These are phyloP conservation scores for Croton laevigatus DNA, from an alignment of 441 rosid genomes.

Conservation along the genomic window DNA sequence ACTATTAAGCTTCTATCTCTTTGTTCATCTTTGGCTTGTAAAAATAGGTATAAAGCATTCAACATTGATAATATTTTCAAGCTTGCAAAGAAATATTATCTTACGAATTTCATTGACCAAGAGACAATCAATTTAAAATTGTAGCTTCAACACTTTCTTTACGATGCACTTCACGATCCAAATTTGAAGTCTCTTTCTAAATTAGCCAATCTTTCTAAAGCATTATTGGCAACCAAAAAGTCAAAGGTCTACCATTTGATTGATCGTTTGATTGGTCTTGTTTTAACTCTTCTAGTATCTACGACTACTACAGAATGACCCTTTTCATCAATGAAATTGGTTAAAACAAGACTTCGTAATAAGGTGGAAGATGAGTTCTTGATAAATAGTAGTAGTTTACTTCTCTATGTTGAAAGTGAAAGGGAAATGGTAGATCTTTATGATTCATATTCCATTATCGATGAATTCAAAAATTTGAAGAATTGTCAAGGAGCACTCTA, in stretches of 20 bases:
- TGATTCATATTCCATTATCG: neutral
- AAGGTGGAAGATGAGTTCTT: conserved; percentile 9
- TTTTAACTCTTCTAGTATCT: conserved; percentile 8
- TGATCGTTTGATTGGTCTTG: conserved; percentile 2
- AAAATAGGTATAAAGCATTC: neutral
- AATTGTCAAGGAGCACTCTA: neutral
- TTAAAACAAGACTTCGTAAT: conserved; percentile 13
- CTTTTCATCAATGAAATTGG: conserved; percentile 14
- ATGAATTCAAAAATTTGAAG: neutral
- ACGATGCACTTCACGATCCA: neutral
- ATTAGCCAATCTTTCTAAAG: neutral
- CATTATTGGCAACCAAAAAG: neutral
- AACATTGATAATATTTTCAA: neutral
- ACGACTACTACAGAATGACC: neutral
- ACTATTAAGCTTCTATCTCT: neutral
- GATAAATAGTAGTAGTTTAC: neutral
- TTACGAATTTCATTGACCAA: neutral
- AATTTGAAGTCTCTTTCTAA: neutral
- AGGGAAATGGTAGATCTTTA: neutral
- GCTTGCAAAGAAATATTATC: neutral
- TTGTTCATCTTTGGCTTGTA: neutral
- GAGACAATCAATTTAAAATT: neutral
- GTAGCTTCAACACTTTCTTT: neutral
- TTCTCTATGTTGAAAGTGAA: neutral
- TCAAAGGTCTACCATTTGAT: neutral